These are phyloP conservation scores for Penicillium turbatum DNA, from an alignment of 495 filamentous ascomycete genomes.

Conservation along the genomic window DNA sequence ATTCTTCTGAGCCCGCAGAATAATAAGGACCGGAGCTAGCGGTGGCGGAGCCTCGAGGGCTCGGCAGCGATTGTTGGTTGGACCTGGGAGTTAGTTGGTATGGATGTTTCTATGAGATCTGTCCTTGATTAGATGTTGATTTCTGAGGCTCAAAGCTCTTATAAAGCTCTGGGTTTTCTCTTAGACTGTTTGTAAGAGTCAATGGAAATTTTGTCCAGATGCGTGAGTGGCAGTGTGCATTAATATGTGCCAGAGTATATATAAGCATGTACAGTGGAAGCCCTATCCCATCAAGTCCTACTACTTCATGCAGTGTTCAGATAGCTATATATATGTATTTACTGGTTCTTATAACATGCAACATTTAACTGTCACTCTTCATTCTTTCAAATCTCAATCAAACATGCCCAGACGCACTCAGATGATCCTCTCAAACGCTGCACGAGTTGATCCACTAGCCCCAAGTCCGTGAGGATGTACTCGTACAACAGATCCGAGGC, in stretches of 20 bases:
- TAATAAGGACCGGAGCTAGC: conserved; percentile 27
- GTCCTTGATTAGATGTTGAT: not conserved
- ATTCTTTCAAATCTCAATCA: too few relatives aligned
- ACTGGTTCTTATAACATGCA: too few relatives aligned
- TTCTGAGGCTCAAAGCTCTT: not conserved
- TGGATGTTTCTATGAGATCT: not conserved
- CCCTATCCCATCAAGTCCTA: not conserved
- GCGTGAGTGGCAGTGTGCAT: not conserved
- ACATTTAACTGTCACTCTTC: too few relatives aligned
- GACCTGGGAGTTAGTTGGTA: not conserved
- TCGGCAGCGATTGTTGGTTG: conserved; percentile 15
- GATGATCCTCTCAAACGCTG: not conserved
- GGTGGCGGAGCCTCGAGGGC: conserved; percentile 29
- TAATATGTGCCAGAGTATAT: not conserved
- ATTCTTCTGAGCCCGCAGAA: conserved; percentile 26
- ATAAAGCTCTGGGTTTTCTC: not conserved
- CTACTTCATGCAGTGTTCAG: not conserved
- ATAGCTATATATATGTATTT: not conserved
- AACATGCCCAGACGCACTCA: too few relatives aligned
- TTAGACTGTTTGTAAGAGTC: not conserved
- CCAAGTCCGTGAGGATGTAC: not conserved
- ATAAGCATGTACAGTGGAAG: not conserved
- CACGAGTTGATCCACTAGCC: not conserved
- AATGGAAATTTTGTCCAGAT: not conserved
- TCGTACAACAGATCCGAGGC: not conserved